These are phyloP conservation scores for Nigrograna mackinnonii DNA, from an alignment of 2,329 filamentous ascomycete species.

Conservation along the genomic window DNA sequence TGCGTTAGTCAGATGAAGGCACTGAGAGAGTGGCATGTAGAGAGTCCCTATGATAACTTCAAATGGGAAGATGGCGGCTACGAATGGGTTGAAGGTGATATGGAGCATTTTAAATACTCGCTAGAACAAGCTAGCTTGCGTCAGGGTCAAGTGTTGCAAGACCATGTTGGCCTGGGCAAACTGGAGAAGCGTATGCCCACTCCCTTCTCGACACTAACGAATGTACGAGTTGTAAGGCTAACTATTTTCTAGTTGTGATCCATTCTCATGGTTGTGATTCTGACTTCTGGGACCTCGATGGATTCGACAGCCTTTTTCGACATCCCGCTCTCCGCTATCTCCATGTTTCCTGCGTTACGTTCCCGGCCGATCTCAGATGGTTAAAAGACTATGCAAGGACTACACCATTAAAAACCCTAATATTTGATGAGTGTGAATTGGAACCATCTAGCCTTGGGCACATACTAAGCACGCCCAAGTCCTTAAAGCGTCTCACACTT, in stretches of 20 bases:
- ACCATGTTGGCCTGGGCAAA: slow-evolving; percentile 25
- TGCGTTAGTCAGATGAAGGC: slow-evolving; percentile 32
- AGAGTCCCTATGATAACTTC: slow-evolving; percentile 40
- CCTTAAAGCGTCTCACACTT: slow-evolving; percentile 32
- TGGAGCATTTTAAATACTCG: slow-evolving; percentile 31
- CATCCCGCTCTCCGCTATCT: slow-evolving; percentile 36
- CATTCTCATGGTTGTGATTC: slow-evolving; percentile 35
- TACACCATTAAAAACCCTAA: slow-evolving; percentile 33
- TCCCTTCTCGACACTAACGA: too few species aligned
- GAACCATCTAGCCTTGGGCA: slow-evolving; percentile 21
- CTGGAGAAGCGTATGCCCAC: slow-evolving; percentile 22
- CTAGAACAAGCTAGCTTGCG: slow-evolving; percentile 29
- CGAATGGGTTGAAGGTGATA: slow-evolving; percentile 36
- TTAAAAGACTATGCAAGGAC: slow-evolving; percentile 19
- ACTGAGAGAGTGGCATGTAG: slow-evolving; percentile 34
- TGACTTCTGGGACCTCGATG: slow-evolving; percentile 36
- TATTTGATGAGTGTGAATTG: slow-evolving; percentile 41
- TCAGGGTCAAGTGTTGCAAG: slow-evolving; percentile 6
- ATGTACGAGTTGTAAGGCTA: neutral
- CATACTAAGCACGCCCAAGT: slow-evolving; percentile 31
- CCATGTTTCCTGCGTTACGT: slow-evolving; percentile 34
- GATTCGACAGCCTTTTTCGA: slow-evolving; percentile 37
- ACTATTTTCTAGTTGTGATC: slow-evolving; percentile 21
- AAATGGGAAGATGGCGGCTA: slow-evolving; percentile 29
- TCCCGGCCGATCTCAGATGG: slow-evolving; percentile 20